phyloP scores from a whole-genome alignment of 352 stramenopile species.

The Phytophthora megakarya region DNA sequence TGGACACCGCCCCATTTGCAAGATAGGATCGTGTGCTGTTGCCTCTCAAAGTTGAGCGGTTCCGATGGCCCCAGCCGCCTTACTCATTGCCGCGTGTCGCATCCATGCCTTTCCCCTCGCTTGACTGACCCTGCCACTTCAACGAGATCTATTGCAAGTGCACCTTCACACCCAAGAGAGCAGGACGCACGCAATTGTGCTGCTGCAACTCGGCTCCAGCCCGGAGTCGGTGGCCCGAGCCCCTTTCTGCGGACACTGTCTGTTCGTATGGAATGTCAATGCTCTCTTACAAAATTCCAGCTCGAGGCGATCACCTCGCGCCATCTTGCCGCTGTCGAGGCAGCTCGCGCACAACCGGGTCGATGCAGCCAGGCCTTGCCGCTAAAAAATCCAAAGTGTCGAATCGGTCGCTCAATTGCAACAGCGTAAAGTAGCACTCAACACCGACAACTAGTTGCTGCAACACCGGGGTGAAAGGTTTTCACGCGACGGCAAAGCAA shows the following conservation, averaged over 20 bases:
- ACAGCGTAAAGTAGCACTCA: slow-evolving; percentile 14
- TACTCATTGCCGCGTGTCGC: slow-evolving; percentile 22
- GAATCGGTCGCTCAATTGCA: slow-evolving; percentile 41
- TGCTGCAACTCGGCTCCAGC: too few species aligned
- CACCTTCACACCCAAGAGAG: slow-evolving; percentile 7
- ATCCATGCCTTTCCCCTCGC: slow-evolving; percentile 21
- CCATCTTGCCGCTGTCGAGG: slow-evolving; percentile 8
- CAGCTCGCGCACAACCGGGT: background rate
- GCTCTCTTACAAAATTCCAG: slow-evolving; percentile 36
- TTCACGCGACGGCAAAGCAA: slow-evolving; percentile 12
- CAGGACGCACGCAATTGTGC: slow-evolving; percentile 16
- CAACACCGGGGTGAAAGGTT: slow-evolving; percentile 6
- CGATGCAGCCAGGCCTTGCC: slow-evolving; percentile 25
- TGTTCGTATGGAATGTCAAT: slow-evolving; percentile 28
- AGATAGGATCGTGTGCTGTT: slow-evolving; percentile 1
- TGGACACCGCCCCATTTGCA: background rate
- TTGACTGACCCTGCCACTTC: slow-evolving; percentile 23
- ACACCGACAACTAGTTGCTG: background rate
- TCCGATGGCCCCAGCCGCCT: background rate
- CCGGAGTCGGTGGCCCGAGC: slow-evolving; percentile 7
- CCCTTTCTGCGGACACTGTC: slow-evolving; percentile 31
- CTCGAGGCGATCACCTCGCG: background rate
- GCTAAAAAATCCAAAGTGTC: slow-evolving; percentile 36
- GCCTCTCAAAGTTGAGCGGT: slow-evolving; percentile 9
- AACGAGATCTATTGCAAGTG: slow-evolving; percentile 30